phyloP scores from a whole-genome alignment of 768 basidiomycete species.

The Lentinula detonsa region DNA sequence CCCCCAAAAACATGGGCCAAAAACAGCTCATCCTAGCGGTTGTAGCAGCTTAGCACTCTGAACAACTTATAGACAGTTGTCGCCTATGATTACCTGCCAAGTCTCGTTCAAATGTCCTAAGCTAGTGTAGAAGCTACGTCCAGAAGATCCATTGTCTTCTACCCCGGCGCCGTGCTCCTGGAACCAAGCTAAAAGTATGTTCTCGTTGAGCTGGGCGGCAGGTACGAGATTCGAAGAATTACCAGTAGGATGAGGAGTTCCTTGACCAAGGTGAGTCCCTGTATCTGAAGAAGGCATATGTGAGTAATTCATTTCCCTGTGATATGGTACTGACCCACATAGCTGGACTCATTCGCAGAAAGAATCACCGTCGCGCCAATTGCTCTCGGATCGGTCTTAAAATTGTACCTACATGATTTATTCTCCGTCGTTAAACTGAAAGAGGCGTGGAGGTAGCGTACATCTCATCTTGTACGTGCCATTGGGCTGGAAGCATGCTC shows the following conservation, averaged over 20 bases:
- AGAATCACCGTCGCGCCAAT: slow-evolving; percentile 60
- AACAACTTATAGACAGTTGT: neutral
- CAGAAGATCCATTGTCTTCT: slow-evolving; percentile 40
- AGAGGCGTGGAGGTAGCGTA: slow-evolving; percentile 25
- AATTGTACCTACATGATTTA: slow-evolving; percentile 49
- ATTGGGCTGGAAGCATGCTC: slow-evolving; percentile 40
- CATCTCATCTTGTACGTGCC: slow-evolving; percentile 58
- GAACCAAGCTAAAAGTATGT: slow-evolving; percentile 63
- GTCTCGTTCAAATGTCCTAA: slow-evolving; percentile 77
- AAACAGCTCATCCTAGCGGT: slow-evolving; percentile 56
- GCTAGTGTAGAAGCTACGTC: slow-evolving; percentile 80
- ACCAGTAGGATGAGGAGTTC: slow-evolving; percentile 76
- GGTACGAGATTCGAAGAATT: slow-evolving; percentile 10
- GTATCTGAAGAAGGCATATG: slow-evolving; percentile 26
- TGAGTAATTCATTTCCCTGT: neutral
- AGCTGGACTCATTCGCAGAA: slow-evolving; percentile 60
- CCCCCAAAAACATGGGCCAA: slow-evolving; percentile 70
- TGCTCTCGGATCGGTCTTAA: slow-evolving; percentile 61
- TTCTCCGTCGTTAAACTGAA: neutral
- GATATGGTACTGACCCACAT: slow-evolving; percentile 34
- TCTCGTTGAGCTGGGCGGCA: no score
- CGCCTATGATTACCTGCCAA: slow-evolving; percentile 49
- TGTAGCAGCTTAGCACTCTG: neutral
- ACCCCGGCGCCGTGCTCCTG: slow-evolving; percentile 71
- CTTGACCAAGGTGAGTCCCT: slow-evolving; percentile 52